Evolutionary conservation across 805 yeast species (phyloP).

Genomic region (Maudiozyma serrabonitensis): DNA sequence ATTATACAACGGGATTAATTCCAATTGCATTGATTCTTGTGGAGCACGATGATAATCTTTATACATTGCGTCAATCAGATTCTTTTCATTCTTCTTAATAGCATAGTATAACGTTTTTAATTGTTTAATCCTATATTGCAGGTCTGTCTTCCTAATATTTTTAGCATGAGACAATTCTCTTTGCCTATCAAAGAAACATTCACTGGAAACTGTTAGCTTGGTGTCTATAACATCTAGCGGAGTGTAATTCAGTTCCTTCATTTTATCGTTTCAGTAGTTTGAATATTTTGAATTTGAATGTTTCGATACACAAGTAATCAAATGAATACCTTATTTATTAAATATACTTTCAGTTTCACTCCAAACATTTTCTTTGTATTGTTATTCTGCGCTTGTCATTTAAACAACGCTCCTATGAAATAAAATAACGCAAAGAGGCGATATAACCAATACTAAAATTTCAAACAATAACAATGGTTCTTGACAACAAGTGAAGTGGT

Average conservation of each 20-base stretch:
- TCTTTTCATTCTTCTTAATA: constrained; percentile 47
- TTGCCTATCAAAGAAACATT: constrained; percentile 14
- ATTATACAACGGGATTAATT: constrained; percentile 39
- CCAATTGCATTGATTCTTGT: constrained; percentile 54
- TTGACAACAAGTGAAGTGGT: too few relatives aligned
- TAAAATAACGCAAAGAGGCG: too few relatives aligned
- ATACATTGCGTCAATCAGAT: constrained; percentile 45
- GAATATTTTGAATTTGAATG: neutral
- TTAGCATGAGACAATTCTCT: constrained; percentile 7
- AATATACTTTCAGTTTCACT: too few relatives aligned
- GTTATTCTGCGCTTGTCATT: too few relatives aligned
- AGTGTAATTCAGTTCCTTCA: constrained; percentile 6
- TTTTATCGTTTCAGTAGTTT: neutral
- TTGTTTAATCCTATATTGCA: constrained; percentile 43
- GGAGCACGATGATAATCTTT: constrained; percentile 60
- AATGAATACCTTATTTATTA: too few relatives aligned
- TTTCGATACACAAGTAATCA: neutral
- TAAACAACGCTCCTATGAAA: too few relatives aligned
- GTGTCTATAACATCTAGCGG: constrained; percentile 11
- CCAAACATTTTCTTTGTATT: too few relatives aligned
- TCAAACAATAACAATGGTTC: too few relatives aligned
- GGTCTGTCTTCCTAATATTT: constrained; percentile 12
- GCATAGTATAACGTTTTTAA: constrained; percentile 60
- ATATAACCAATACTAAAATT: too few relatives aligned
- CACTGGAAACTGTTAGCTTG: constrained; percentile 7